Conservation (phyloP, 805 yeast species). For the Scheffersomyces lignosus region DNA sequence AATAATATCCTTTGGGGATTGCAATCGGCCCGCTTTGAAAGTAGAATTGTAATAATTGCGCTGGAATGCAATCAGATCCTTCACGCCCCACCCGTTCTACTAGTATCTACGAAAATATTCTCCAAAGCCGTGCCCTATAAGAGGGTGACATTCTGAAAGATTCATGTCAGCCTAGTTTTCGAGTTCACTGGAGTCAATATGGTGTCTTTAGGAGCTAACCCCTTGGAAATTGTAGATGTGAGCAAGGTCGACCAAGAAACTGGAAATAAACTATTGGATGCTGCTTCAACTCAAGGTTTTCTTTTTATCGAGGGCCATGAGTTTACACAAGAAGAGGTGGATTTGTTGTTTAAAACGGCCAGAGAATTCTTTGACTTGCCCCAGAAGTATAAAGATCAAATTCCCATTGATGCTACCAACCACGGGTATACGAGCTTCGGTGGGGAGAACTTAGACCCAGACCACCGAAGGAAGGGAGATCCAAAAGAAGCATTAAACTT, state of each 20-base stretch:
- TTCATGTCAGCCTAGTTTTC: too few species aligned
- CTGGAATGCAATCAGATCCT: too few species aligned
- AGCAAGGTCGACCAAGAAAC: constrained; percentile 41
- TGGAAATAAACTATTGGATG: constrained; percentile 53
- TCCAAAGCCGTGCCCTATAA: too few species aligned
- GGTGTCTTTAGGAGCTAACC: too few species aligned
- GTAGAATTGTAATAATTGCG: too few species aligned
- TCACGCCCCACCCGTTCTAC: too few species aligned
- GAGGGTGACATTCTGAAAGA: too few species aligned
- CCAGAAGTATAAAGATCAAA: constrained; percentile 47
- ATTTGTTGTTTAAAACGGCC: constrained; percentile 48
- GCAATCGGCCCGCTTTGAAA: too few species aligned
- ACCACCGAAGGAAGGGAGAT: constrained; percentile 45
- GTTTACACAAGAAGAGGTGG: constrained; percentile 56
- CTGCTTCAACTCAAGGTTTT: constrained; percentile 66
- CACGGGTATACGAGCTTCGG: constrained; percentile 59
- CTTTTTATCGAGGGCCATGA: constrained; percentile 67
- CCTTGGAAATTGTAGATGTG: constrained; percentile 59
- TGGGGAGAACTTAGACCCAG: constrained; percentile 50
- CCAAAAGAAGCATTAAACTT: constrained; percentile 74
- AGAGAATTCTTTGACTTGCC: constrained; percentile 54
- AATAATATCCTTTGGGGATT: too few species aligned
- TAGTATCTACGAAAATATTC: too few species aligned
- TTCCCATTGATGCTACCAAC: constrained; percentile 54
- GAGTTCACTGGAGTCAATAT: too few species aligned